These are phyloP conservation scores for Rhizopus delemar DNA, from an alignment of 371 early-diverging fungal genomes.

Conservation along the genomic window DNA sequence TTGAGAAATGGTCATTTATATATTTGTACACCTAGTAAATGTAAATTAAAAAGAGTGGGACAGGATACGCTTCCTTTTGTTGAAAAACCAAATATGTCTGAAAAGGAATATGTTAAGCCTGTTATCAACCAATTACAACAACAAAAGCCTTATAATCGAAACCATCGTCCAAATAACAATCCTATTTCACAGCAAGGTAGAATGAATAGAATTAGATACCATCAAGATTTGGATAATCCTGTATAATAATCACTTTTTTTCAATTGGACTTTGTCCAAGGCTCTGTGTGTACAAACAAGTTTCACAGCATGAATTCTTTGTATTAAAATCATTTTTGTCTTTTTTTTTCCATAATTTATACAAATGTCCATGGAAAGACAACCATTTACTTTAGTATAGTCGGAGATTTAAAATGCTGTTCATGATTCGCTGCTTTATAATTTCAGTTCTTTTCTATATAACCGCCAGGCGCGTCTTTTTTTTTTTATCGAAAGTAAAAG, in stretches of 20 bases:
- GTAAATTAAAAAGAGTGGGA: constrained; percentile 35
- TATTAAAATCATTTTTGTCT: background rate
- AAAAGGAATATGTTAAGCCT: constrained; percentile 12
- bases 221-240: constrained; percentile 18
- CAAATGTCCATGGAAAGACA: background rate
- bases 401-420: too few species aligned
- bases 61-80: constrained; percentile 41
- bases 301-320: too few species aligned
- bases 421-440: too few species aligned
- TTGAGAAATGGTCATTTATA: constrained; percentile 26
- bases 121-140: background rate
- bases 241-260: background rate
- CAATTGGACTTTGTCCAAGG: too few species aligned
- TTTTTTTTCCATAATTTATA: background rate
- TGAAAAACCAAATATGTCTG: constrained; percentile 46
- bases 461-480: too few species aligned
- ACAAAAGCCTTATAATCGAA: constrained; percentile 2
- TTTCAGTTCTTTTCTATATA: too few species aligned
- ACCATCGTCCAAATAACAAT: constrained; percentile 2
- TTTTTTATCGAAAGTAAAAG: too few species aligned
- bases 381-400: too few species aligned
- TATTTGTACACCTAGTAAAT: constrained; percentile 16
- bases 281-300: too few species aligned
- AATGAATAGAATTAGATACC: constrained; percentile 12
- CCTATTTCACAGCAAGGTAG: constrained; percentile 2